Conservation (phyloP, 2,329 filamentous ascomycete genomes). For the Aureobasidium sp. region DNA sequence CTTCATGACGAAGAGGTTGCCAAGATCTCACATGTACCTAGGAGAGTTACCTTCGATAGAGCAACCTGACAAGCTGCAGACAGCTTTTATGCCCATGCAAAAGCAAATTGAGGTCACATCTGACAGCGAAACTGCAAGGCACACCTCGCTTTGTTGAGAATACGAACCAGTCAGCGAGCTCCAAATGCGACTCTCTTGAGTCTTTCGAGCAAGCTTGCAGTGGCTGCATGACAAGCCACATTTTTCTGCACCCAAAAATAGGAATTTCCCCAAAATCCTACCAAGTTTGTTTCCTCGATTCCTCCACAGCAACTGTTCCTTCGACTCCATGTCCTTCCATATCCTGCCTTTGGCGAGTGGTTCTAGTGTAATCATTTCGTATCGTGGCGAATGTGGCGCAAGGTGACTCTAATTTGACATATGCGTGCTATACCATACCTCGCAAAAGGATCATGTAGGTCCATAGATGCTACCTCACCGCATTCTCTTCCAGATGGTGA, state of each 20-base stretch:
- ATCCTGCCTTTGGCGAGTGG: background rate
- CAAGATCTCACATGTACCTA: background rate
- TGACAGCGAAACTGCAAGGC: background rate
- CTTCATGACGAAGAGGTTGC: background rate
- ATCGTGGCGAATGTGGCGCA: conserved; percentile 4
- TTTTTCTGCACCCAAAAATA: background rate
- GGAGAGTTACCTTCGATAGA: too few species aligned
- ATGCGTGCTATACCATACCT: background rate
- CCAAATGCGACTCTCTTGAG: background rate
- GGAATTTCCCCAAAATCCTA: background rate
- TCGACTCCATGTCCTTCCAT: background rate
- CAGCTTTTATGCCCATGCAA: background rate
- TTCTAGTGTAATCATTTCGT: background rate
- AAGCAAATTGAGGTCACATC: background rate
- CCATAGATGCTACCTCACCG: background rate
- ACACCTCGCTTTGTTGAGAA: background rate
- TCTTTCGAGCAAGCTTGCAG: background rate
- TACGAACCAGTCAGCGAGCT: conserved; percentile 3
- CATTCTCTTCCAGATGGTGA: background rate
- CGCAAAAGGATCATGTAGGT: background rate
- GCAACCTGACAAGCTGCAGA: too few species aligned
- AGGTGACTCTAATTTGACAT: background rate
- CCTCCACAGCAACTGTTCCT: background rate
- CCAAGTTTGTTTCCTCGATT: background rate
- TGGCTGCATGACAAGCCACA: background rate